Percentiles rank a stretch among this genome's conserved stretches.
phyloP scores from a whole-genome alignment of 2,329 filamentous ascomycete genomes.

The Hypoxylon sp. region DNA sequence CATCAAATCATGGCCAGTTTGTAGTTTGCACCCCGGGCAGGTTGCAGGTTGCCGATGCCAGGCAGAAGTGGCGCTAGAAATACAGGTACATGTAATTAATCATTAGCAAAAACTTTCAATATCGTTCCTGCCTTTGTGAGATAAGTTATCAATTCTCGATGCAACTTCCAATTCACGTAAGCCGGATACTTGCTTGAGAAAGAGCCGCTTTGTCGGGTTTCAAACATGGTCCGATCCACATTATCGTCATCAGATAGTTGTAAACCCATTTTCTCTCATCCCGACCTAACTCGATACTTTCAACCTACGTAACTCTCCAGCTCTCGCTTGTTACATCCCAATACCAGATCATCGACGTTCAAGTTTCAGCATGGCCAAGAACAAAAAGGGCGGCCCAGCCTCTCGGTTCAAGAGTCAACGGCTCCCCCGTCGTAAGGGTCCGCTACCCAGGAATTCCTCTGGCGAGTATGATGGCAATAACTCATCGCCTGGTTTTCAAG shows the following conservation, averaged over 20 bases:
- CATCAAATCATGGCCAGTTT: neutral
- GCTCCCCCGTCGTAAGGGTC: slow-evolving; percentile 34
- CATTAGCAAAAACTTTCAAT: neutral
- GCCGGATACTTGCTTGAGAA: neutral
- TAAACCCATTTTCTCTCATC: slow-evolving; percentile 23
- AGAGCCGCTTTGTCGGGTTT: slow-evolving; percentile 6
- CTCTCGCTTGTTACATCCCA: slow-evolving; percentile 1
- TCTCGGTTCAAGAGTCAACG: slow-evolving; percentile 42
- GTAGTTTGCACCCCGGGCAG: neutral
- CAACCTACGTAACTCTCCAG: slow-evolving; percentile 5
- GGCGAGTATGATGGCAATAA: slow-evolving; percentile 37
- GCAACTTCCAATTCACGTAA: slow-evolving; percentile 3
- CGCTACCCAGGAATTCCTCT: slow-evolving; percentile 9
- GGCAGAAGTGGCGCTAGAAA: slow-evolving; percentile 3
- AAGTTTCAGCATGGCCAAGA: slow-evolving; percentile 45
- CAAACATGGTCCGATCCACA: slow-evolving; percentile 38
- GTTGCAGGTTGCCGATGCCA: neutral
- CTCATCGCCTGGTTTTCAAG: slow-evolving; percentile 23
- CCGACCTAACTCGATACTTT: slow-evolving; percentile 11
- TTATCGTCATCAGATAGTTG: slow-evolving; percentile 41
- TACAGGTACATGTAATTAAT: too few relatives aligned
- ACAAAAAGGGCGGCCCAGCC: slow-evolving; percentile 35
- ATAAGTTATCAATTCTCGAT: neutral
- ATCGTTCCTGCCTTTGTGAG: neutral
- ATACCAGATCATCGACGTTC: neutral